A percentile compares a stretch with the other conserved stretches of the same genome.
These are phyloP conservation scores for Paxillus involutus DNA, from an alignment of 768 basidiomycete species.

Conservation along the genomic window DNA sequence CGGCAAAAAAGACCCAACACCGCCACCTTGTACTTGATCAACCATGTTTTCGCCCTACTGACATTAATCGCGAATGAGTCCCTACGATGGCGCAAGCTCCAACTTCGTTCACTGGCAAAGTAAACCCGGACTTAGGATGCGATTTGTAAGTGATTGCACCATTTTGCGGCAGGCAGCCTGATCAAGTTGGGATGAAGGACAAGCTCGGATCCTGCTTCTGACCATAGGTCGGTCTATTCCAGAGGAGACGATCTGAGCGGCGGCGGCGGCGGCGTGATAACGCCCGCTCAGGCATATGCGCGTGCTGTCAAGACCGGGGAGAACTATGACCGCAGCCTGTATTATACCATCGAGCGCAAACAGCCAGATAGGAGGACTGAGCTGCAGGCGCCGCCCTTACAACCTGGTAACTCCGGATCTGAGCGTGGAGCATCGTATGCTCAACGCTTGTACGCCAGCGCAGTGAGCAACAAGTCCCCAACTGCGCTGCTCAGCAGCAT, in stretches of 20 bases:
- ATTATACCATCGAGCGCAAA: constrained; percentile 18
- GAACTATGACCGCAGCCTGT: constrained; percentile 6
- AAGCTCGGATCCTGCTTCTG: neutral
- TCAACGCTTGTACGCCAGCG: constrained; percentile 46
- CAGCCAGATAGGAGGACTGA: constrained; percentile 6
- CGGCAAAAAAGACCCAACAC: too few species aligned
- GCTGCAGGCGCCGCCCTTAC: neutral
- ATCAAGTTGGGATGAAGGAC: neutral
- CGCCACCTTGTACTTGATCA: neutral
- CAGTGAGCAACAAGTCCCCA: constrained; percentile 22
- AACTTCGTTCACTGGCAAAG: neutral
- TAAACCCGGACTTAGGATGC: neutral
- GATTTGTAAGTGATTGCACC: neutral
- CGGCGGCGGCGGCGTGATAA: constrained; percentile 2
- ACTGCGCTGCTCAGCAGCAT: neutral
- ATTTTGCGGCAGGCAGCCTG: neutral
- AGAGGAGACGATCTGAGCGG: neutral
- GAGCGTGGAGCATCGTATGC: constrained; percentile 32
- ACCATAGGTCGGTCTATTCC: constrained; percentile 2
- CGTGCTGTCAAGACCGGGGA: constrained; percentile 11
- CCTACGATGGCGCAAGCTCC: neutral
- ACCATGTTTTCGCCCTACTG: neutral
- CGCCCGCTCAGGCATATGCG: constrained; percentile 23
- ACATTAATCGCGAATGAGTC: constrained; percentile 9
- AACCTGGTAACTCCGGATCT: constrained; percentile 2